Evolutionary conservation across 2,329 filamentous ascomycete species (phyloP), one percentile per base, ranked within the genome.

Genomic region (Ascochyta viciae-villosae): DNA sequence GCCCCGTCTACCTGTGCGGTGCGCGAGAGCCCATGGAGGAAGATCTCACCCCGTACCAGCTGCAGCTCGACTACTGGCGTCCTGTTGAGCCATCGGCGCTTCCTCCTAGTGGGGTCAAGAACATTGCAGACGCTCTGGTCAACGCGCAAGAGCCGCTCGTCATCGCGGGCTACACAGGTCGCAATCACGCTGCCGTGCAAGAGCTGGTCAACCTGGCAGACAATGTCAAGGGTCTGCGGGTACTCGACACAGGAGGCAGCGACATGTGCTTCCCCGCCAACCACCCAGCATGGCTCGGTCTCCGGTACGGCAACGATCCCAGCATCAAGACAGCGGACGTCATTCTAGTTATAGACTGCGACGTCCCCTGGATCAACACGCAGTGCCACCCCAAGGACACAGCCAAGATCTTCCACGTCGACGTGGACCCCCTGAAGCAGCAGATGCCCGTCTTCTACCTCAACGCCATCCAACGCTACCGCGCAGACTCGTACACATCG

Each of bases 321-420:
- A 81, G 82, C 38, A 90, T 96, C 71, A 84, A 82, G 55, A 86
- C 86, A 0, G 91, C 93, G 0, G 94, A 97, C 72, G 85, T 92
- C 10, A 96, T 97, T 56, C 64, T 97, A 1, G 88, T 96, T 2
- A 71, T 96, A 23, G 90, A 97, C 74, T 96, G 92, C 61, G 93
- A 97, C 70, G 92, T 96, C 0, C 93, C 93, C 0, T 97, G 92
- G 92, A 92, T 97, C 51, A 87, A 89, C n/a, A 95, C 91, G 0
- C 86, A 87, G 58, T 87, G 84, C 76, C 81, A 82, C 41, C 87
- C 87, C 0, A 81, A 78, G 3, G 73, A 78, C 1, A 76, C 78
- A 6, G 83, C 86, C 2, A 85, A 81, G 56, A 84, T 90, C 60
- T 82, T 85, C 54, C 87, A 90, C 63, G 78, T 90, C 45, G 88